A percentile compares a stretch with the other conserved stretches of the same genome.
phyloP scores from a whole-genome alignment of 441 rosid genomes.

The Gossypium davidsonii region DNA sequence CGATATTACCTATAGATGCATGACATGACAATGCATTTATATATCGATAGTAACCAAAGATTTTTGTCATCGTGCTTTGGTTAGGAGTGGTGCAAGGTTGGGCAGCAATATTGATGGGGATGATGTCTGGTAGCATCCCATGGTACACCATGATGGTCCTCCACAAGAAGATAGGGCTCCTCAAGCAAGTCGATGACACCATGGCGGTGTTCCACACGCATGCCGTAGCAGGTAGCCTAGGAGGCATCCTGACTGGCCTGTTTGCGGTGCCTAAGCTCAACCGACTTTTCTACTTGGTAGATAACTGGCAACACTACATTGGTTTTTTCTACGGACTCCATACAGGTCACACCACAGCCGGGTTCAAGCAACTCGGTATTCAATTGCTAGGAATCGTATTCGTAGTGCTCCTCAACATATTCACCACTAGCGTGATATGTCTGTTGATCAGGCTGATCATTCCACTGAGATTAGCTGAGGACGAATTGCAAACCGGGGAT shows the following conservation, averaged over 20 bases:
- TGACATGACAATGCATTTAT: neutral
- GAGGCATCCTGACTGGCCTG: conserved; percentile 52
- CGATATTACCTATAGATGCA: neutral
- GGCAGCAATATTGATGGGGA: conserved; percentile 70
- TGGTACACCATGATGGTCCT: conserved; percentile 74
- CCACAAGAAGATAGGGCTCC: conserved; percentile 44
- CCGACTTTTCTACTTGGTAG: conserved; percentile 36
- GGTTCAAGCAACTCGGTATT: conserved; percentile 42
- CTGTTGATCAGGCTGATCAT: conserved; percentile 25
- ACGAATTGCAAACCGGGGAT: conserved; percentile 35
- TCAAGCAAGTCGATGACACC: conserved; percentile 57
- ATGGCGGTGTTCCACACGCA: conserved; percentile 69
- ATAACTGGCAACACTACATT: conserved; percentile 33
- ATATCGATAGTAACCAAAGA: neutral
- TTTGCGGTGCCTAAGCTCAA: conserved; percentile 45
- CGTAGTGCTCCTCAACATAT: conserved; percentile 25
- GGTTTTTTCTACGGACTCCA: conserved; percentile 34
- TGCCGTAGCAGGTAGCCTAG: conserved; percentile 53
- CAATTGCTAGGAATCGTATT: conserved; percentile 39
- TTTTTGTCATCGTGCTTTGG: neutral
- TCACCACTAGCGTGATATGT: conserved; percentile 40
- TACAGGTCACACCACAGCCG: conserved; percentile 20
- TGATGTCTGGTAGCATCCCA: conserved; percentile 55
- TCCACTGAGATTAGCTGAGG: conserved; percentile 43
- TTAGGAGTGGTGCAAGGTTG: conserved; percentile 60